Evolutionary conservation across 1,139 yeast species (phyloP).

Genomic region (Zhuliangozyma parablackwelliae): DNA sequence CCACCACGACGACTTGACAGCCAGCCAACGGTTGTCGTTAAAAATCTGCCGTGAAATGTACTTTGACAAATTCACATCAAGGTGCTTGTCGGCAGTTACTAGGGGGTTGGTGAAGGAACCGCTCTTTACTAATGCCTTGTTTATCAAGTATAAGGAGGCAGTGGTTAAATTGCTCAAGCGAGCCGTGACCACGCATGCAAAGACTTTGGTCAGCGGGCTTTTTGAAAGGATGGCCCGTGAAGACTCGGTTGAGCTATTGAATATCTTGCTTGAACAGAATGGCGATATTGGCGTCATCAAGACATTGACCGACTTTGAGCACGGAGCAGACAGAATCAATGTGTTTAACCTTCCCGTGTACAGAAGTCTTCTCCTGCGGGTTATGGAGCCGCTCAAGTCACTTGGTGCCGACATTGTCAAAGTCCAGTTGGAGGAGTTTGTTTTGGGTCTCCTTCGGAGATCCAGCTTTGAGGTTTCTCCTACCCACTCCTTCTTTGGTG

Average conservation of each 20-base stretch:
- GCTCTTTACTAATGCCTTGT: slow-evolving; percentile 2
- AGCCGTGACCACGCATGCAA: slow-evolving; percentile 18
- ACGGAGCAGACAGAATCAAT: slow-evolving; percentile 21
- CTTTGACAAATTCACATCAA: slow-evolving; percentile 4
- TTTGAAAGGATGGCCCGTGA: slow-evolving; percentile 15
- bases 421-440: slow-evolving; percentile 19
- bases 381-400: slow-evolving; percentile 8
- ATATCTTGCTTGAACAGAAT: slow-evolving; percentile 12
- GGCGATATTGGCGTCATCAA: slow-evolving; percentile 6
- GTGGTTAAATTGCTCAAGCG: slow-evolving; percentile 13
- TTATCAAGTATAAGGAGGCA: slow-evolving; percentile 5
- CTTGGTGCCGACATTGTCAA: slow-evolving; percentile 1
- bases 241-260: slow-evolving; percentile 19
- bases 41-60: slow-evolving; percentile 9
- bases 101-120: slow-evolving; percentile 6
- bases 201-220: slow-evolving; percentile 20
- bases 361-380: slow-evolving; percentile 37
- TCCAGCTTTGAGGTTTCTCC: slow-evolving; percentile 32
- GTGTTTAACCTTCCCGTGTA: slow-evolving; percentile 52
- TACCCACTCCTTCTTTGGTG: slow-evolving; percentile 38
- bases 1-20: slow-evolving; percentile 7
- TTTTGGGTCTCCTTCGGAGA: slow-evolving; percentile 39
- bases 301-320: slow-evolving; percentile 17
- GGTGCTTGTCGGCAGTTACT: slow-evolving; percentile 8
- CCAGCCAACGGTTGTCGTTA: slow-evolving; percentile 15